phyloP scores from a whole-genome alignment of 169 alveolate species.

The Plasmodium knowlesi region DNA sequence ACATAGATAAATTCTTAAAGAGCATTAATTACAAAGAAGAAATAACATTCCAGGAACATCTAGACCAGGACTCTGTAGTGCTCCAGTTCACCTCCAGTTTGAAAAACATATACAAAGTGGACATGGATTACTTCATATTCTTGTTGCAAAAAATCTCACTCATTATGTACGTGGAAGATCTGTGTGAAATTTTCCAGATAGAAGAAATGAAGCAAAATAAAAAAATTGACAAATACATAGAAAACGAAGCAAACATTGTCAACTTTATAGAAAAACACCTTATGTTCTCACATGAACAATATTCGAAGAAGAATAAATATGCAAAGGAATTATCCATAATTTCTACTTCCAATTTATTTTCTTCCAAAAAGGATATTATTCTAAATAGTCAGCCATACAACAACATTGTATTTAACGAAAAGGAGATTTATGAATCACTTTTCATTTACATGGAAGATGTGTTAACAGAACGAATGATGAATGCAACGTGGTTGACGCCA shows the following conservation, averaged over 20 bases:
- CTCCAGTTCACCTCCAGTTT: not conserved
- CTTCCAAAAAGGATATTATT: constrained; percentile 41
- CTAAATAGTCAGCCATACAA: constrained; percentile 23
- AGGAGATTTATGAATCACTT: constrained; percentile 17
- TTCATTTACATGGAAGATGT: constrained; percentile 25
- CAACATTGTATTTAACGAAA: constrained; percentile 51
- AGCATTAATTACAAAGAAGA: not conserved
- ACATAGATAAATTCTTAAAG: constrained; percentile 12
- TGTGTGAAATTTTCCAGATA: constrained; percentile 26
- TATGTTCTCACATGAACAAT: constrained; percentile 3
- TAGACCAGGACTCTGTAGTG: not conserved
- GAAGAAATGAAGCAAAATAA: not conserved
- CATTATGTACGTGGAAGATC: constrained; percentile 32
- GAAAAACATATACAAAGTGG: not conserved
- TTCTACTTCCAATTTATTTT: constrained; percentile 29
- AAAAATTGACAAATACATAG: not conserved
- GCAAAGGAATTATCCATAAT: constrained; percentile 31
- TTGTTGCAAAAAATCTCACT: constrained; percentile 58
- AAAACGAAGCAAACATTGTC: not conserved
- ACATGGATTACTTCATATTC: constrained; percentile 35
- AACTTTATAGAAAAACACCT: constrained; percentile 16
- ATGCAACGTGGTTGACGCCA: constrained; percentile 33
- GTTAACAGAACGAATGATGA: constrained; percentile 31
- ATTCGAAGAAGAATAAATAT: constrained; percentile 21
- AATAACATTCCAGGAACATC: constrained; percentile 5